Conservation (phyloP, 1,284 basidiomycete genomes). For the Fomitopsis schrenkii region DNA sequence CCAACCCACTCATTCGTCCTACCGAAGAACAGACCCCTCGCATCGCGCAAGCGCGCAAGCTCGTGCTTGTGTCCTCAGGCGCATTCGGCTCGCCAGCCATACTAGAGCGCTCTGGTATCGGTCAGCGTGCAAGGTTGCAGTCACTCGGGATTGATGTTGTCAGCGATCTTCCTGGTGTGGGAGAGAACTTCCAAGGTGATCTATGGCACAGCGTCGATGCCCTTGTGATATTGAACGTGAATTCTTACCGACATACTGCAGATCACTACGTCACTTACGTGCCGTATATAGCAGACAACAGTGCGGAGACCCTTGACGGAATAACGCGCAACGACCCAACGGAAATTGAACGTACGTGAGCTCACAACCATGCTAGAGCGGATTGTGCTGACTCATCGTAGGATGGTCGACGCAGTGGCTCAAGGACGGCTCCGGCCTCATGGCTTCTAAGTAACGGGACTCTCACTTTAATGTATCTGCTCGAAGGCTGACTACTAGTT, state of each 20-base stretch:
- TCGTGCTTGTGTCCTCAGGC: conserved; percentile 47
- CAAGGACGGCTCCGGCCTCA: conserved; percentile 39
- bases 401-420: conserved; percentile 31
- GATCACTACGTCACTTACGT: conserved; percentile 39
- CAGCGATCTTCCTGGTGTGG: conserved; percentile 54
- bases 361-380: too few species aligned
- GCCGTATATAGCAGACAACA: conserved; percentile 33
- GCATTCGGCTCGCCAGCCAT: conserved; percentile 24
- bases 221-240: too few species aligned
- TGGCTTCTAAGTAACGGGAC: conserved; percentile 42
- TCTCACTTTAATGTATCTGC: conserved; percentile 2
- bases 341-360: conserved; percentile 28
- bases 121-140: conserved; percentile 31
- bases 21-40: conserved; percentile 15
- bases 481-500: not conserved
- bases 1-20: conserved; percentile 27
- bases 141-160: conserved; percentile 34
- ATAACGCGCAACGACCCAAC: conserved; percentile 35
- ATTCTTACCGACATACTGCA: conserved; percentile 14
- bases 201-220: too few species aligned
- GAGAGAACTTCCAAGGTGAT: conserved; percentile 49
- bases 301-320: conserved; percentile 39
- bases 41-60: conserved; percentile 33
- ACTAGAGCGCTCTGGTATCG: conserved; percentile 30
- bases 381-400: too few species aligned